These are phyloP conservation scores for Coemansia sp. DNA, from an alignment of 192 early-diverging fungal genomes.

Conservation along the genomic window DNA sequence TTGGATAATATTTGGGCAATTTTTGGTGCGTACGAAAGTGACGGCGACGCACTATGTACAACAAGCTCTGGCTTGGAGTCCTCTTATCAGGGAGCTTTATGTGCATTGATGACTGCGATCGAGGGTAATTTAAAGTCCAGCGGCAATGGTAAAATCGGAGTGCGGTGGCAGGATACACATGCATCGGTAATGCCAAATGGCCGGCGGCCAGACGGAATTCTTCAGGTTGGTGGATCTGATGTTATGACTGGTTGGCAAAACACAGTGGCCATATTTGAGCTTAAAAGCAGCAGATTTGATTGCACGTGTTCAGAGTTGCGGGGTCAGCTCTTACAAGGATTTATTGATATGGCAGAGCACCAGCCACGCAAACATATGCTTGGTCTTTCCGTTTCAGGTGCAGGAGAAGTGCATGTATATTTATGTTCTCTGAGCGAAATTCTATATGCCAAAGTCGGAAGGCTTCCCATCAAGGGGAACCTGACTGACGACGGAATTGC, in stretches of 20 bases:
- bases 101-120: not conserved
- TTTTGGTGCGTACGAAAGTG: not conserved
- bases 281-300: not conserved
- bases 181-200: not conserved
- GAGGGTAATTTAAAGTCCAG: not conserved
- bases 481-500: not conserved
- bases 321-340: not conserved
- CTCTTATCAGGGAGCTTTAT: not conserved
- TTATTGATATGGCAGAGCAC: constrained; percentile 4
- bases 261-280: not conserved
- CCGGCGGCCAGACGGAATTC: constrained; percentile 1
- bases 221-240: not conserved
- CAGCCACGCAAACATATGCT: constrained; percentile 7
- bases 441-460: not conserved
- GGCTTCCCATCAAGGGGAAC: not conserved
- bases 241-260: not conserved
- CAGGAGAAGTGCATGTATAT: constrained; percentile 3
- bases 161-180: constrained; percentile 4
- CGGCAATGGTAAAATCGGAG: not conserved
- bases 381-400: not conserved
- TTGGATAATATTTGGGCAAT: not conserved
- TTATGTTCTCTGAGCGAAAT: not conserved
- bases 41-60: not conserved
- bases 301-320: not conserved
- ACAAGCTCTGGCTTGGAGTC: not conserved